Evolutionary conservation across 148 eudicot species (phyloP), one percentile per base, ranked within the genome.

Genomic region (Spergularia marina): DNA sequence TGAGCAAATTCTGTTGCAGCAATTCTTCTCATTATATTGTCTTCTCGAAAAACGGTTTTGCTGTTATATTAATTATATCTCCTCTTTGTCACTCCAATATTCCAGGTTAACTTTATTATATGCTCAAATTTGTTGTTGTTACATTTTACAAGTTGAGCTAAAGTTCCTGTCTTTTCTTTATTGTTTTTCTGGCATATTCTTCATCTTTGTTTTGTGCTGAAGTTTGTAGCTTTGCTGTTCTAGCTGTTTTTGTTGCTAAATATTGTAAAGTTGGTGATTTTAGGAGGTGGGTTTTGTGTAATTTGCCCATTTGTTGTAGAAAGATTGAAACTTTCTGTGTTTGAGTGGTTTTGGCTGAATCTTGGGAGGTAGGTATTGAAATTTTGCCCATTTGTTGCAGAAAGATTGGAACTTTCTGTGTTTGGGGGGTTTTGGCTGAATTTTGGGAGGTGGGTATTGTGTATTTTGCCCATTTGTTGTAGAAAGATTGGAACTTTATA

Each of bases 401-500:
- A 55, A 65, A 67, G 47, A 55, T 40, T 72, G 59, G 59, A 72
- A n/a, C 17, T 68, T 74, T 74, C 6, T 56, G 10, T 39, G 0
- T 62, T 53, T 65, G 54, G 34, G 17, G 14, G 10, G 4, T 56
- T 3, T 10, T 47, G 15, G 68, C 14, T 55, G 65, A 18, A 65
- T 30, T 71, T 58, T 39, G 57, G 82, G 25, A 58, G 47, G 73
- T 80, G 72, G 65, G 76, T 71, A 75, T 79, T 74, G 62, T 55
- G 57, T 40, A 49, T 17, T 76, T 76, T 44, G 25, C 55, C 4
- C 30, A 5, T 65, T 65, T 53, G 40, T 44, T 18, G 18, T 58
- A 20, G 34, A 57, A 67, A 68, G 69, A 44, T 40, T 66, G 52
- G 76, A 78, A 18, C 25, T 74, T 74, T 79, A 2, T 71, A 5